phyloP scores from a whole-genome alignment of 83 land plant genomes.

The Picea mariana region DNA sequence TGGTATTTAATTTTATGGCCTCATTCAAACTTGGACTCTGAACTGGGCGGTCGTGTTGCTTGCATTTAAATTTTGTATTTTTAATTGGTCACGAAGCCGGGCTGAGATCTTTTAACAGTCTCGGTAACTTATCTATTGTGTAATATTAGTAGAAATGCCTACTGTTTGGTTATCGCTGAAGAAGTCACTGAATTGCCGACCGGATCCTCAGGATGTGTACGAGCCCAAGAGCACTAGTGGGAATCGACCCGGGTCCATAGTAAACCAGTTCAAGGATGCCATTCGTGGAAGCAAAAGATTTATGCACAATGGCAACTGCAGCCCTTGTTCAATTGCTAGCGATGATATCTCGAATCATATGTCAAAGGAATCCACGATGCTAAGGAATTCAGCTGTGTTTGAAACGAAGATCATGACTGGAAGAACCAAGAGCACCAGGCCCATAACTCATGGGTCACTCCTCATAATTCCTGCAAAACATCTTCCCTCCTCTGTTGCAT shows the following conservation, averaged over 20 bases:
- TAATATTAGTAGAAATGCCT: not conserved
- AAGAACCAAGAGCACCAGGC: not conserved
- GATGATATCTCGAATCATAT: not conserved
- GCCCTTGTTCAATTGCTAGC: conserved; percentile 17
- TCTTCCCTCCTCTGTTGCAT: not conserved
- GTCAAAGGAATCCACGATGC: conserved; percentile 2
- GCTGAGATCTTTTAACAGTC: not conserved
- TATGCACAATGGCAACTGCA: conserved; percentile 9
- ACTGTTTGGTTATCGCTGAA: conserved; percentile 10
- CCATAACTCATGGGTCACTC: not conserved
- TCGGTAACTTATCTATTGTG: not conserved
- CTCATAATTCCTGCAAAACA: conserved; percentile 2
- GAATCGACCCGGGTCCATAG: not conserved
- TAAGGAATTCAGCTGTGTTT: not conserved
- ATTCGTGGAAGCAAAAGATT: conserved; percentile 12
- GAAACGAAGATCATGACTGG: not conserved
- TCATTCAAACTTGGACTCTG: not conserved
- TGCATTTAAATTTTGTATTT: conserved; percentile 6
- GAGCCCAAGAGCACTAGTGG: not conserved
- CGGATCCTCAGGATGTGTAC: conserved; percentile 7
- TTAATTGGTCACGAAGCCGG: not conserved
- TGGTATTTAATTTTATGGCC: not conserved
- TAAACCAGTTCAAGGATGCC: conserved; percentile 13
- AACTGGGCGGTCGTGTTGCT: not conserved
- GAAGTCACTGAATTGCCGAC: conserved; percentile 11